These are phyloP conservation scores for Venturia nashicola DNA, from an alignment of 2,329 filamentous ascomycete genomes.

Conservation along the genomic window DNA sequence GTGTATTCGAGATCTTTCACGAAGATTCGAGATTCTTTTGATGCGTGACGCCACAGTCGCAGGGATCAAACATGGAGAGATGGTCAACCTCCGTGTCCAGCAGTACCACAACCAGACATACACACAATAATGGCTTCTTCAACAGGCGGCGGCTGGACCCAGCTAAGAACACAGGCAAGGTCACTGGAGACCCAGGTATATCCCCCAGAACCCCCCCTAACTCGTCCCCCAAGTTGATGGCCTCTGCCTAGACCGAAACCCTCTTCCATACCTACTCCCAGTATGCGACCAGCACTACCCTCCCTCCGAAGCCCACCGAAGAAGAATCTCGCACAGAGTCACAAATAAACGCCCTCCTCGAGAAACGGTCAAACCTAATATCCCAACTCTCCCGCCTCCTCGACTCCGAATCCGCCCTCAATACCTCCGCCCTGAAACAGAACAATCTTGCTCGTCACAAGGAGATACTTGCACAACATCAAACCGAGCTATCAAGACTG, in stretches of 20 bases:
- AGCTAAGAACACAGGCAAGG: slow-evolving; percentile 85
- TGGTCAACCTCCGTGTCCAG: neutral
- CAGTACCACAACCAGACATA: neutral
- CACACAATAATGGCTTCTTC: slow-evolving; percentile 18
- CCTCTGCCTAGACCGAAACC: slow-evolving; percentile 58
- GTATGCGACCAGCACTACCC: slow-evolving; percentile 67
- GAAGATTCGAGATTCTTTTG: neutral
- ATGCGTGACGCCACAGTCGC: neutral
- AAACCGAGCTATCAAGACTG: slow-evolving; percentile 66
- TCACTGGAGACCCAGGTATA: slow-evolving; percentile 78
- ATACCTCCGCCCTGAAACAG: slow-evolving; percentile 88
- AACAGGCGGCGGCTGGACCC: slow-evolving; percentile 58
- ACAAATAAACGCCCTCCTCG: slow-evolving; percentile 72
- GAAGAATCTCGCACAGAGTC: slow-evolving; percentile 71
- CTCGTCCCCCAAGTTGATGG: slow-evolving; percentile 6
- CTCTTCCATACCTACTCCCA: slow-evolving; percentile 81
- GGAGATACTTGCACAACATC: slow-evolving; percentile 80
- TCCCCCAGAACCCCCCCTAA: slow-evolving; percentile 12
- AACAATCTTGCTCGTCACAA: slow-evolving; percentile 88
- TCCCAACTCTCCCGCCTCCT: slow-evolving; percentile 75
- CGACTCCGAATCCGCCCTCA: slow-evolving; percentile 79
- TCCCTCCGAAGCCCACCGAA: slow-evolving; percentile 71
- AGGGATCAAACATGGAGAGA: neutral
- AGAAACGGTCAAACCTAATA: slow-evolving; percentile 78
- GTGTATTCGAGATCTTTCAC: neutral